Conservation (phyloP, 2,329 filamentous ascomycete genomes). For the Talaromyces islandicus region DNA sequence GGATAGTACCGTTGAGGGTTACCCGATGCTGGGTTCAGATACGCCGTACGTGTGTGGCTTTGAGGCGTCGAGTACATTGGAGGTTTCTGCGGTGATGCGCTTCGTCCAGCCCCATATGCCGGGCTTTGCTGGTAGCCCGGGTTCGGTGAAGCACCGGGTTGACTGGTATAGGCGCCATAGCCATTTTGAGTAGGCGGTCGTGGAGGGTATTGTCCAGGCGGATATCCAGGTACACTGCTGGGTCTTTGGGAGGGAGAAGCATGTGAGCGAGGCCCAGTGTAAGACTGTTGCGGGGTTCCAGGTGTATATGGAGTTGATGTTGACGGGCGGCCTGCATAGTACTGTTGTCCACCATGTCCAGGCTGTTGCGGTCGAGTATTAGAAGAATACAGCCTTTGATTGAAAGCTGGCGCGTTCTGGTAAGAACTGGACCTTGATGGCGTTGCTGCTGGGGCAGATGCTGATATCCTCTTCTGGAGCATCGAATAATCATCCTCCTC, state of each 20-base stretch:
- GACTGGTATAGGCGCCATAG: conserved; percentile 24
- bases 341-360: conserved; percentile 16
- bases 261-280: conserved; percentile 26
- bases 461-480: conserved; percentile 38
- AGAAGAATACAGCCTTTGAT: conserved; percentile 25
- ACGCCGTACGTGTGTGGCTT: conserved; percentile 23
- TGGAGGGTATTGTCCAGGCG: conserved; percentile 35
- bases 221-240: conserved; percentile 29
- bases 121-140: conserved; percentile 23
- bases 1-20: conserved; percentile 26
- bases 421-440: conserved; percentile 24
- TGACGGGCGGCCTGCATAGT: conserved; percentile 19
- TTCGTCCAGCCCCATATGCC: conserved; percentile 19
- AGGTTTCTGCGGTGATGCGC: conserved; percentile 29
- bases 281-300: conserved; percentile 20
- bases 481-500: conserved; percentile 70
- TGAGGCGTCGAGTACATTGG: conserved; percentile 27
- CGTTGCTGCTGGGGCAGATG: conserved; percentile 25
- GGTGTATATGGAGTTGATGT: conserved; percentile 28
- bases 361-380: conserved; percentile 25
- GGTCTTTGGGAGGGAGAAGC: conserved; percentile 32
- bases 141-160: conserved; percentile 23
- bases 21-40: conserved; percentile 24
- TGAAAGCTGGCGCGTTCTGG: conserved; percentile 26
- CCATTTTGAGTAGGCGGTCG: conserved; percentile 31